Conservation (phyloP, 257 asterid genomes). For the Solanum commersonii region DNA sequence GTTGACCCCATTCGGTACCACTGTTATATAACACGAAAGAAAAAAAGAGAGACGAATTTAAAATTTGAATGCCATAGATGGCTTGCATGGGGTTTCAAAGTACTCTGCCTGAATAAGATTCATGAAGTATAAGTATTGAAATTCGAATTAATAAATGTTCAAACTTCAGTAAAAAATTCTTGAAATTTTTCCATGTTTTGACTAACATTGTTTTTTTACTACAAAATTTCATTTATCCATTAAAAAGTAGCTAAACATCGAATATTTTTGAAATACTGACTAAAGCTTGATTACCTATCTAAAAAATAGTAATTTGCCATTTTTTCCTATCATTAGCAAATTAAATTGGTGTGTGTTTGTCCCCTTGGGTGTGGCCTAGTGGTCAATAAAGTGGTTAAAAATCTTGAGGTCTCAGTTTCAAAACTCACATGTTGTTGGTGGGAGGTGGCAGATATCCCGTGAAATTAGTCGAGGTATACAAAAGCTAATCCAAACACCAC, state of each 20-base stretch:
- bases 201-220: neutral
- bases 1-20: constrained; percentile 69
- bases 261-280: neutral
- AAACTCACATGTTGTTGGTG: too few species aligned
- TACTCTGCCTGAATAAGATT: too few species aligned
- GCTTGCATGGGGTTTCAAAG: too few species aligned
- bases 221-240: neutral
- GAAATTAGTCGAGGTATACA: too few species aligned
- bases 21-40: constrained; percentile 9
- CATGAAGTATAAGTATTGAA: neutral
- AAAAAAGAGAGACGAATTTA: neutral
- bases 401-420: too few species aligned
- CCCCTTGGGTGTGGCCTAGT: too few species aligned
- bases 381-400: too few species aligned
- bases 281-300: neutral
- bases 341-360: neutral
- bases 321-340: neutral
- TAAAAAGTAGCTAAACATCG: neutral
- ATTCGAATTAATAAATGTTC: neutral
- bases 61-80: neutral
- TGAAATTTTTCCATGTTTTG: neutral
- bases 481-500: neutral
- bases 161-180: neutral
- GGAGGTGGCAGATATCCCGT: too few species aligned
- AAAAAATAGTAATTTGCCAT: neutral